Evolutionary conservation across 345 rosid genomes (phyloP).

Genomic region (Moricandia arvensis): DNA sequence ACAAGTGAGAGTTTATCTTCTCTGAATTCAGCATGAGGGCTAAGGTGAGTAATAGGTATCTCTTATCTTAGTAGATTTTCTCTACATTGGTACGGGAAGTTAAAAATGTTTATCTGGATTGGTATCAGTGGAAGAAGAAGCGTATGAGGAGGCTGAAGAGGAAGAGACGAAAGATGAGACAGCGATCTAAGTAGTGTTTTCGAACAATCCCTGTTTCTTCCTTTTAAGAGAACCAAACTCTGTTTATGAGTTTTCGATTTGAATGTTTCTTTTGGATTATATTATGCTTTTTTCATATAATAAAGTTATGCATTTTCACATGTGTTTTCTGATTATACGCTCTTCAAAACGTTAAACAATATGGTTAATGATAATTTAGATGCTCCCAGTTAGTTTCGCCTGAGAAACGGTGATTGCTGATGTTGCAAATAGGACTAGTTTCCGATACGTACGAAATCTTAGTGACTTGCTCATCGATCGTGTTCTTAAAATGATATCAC

Average conservation of each 20-base stretch:
- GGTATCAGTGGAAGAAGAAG: constrained; percentile 95
- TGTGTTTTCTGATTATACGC: not conserved
- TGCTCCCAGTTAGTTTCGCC: not conserved
- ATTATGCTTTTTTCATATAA: not conserved
- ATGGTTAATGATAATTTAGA: not conserved
- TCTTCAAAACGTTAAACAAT: not conserved
- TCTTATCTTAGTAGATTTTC: not conserved
- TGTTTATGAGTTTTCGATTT: constrained; percentile 11
- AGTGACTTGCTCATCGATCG: no score
- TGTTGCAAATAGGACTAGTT: not conserved
- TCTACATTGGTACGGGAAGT: not conserved
- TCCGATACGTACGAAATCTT: no score
- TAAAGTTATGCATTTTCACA: not conserved
- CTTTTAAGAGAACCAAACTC: not conserved
- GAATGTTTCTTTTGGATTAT: constrained; percentile 17
- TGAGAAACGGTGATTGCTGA: not conserved
- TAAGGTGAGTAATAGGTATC: constrained; percentile 46
- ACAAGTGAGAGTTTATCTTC: not conserved
- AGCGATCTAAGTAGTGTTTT: constrained; percentile 81
- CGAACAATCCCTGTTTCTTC: not conserved
- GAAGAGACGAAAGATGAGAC: constrained; percentile 99
- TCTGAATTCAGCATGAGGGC: constrained; percentile 63
- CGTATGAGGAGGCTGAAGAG: constrained; percentile 99
- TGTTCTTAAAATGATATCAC: no score
- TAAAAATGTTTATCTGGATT: not conserved